Evolutionary conservation across 257 asterid genomes (phyloP).

Genomic region (Solanum sejunctum): DNA sequence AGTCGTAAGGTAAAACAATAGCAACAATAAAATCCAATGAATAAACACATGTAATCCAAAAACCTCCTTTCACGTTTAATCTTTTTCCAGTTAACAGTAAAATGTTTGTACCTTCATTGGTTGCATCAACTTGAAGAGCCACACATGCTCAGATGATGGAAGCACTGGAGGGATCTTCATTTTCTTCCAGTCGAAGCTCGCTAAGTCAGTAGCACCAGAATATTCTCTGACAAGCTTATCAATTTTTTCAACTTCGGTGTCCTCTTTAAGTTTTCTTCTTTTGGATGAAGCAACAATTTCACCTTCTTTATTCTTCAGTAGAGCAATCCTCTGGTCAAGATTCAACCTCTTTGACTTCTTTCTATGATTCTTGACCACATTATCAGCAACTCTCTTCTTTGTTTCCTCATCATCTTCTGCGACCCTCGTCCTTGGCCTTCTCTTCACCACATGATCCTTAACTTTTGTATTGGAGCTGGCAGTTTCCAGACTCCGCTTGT

Average conservation of each 20-base stretch:
- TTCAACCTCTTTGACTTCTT: conserved; percentile 44
- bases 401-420: conserved; percentile 22
- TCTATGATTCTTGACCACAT: conserved; percentile 36
- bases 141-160: conserved; percentile 60
- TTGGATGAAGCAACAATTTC: conserved; percentile 17
- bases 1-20: background rate
- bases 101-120: conserved; percentile 61
- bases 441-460: conserved; percentile 20
- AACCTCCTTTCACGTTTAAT: background rate
- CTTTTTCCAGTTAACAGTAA: background rate
- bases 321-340: conserved; percentile 64
- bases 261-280: conserved; percentile 10
- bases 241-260: conserved; percentile 32
- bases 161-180: conserved; percentile 88
- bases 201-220: conserved; percentile 42
- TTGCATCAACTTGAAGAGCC: conserved; percentile 77
- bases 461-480: conserved; percentile 26
- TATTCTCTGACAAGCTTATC: conserved; percentile 66
- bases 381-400: conserved; percentile 15
- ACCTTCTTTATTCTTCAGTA: conserved; percentile 32
- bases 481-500: conserved; percentile 35
- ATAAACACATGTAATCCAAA: background rate
- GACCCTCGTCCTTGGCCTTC: conserved; percentile 25
- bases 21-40: background rate
- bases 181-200: conserved; percentile 71